Evolutionary conservation across 2,329 filamentous ascomycete genomes (phyloP), one percentile per base, ranked within the genome.

Genomic region (Colletotrichum ledebouriae): DNA sequence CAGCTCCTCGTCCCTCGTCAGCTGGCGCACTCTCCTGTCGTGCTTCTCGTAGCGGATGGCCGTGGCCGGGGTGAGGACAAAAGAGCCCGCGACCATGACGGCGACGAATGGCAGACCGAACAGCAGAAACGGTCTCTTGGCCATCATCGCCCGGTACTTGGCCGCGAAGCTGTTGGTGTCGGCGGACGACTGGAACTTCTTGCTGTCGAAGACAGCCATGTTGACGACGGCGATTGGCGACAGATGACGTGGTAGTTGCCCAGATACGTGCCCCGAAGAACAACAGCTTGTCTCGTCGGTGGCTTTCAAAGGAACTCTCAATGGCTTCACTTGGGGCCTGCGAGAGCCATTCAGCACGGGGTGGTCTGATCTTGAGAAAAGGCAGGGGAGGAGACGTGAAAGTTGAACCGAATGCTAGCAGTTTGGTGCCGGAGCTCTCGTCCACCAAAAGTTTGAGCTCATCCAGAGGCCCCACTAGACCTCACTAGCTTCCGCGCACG

Each of bases 31-130:
- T 82, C 93, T 95, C 71, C 94, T 89, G 78, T 99, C 96, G 76
- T 98, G 90, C 71, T 92, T 89, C 82, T 99, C 96, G 81, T 98
- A 99, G 67, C 97, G 89, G 56, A 99, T 85, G 13, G 97, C 96
- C 22, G 97, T 95, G 5, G 95, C 96, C 1, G 95, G 96, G 0
- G 96, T 98, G 56, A 99, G 87, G 74, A 97, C 92, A 80, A 99
- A 99, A 3, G 93, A 97, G 0, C 94, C 95, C 2, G 91, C 93
- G 29, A 99, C 89, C 76, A 99, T 97, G 67, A 97, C 90, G 64
- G 88, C 83, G 72, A 99, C 87, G 80, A 99, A 99, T 0, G 96
- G 97, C 4, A 99, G 86, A 2, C 97, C 97, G 78, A 99, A 99
- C 71, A 97, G 88, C 33, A 94, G 83, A 79, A 99, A 99, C 1